Percentiles rank a stretch among this genome's conserved stretches.
Conservation (phyloP, 2,329 filamentous ascomycete species). For the Sporothrix sp. region DNA sequence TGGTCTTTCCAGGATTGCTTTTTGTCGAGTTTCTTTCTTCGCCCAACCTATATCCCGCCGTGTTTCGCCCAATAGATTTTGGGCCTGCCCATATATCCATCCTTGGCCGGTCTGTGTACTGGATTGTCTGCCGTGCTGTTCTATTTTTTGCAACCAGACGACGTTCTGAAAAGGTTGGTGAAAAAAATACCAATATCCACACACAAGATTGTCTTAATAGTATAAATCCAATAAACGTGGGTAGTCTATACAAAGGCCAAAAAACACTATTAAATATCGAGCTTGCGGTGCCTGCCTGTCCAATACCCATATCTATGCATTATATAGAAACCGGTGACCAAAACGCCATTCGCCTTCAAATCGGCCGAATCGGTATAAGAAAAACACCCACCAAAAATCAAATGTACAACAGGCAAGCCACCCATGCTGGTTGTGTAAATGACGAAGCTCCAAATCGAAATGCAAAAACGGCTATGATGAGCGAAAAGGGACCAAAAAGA, state of each 20-base stretch:
- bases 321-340: background rate
- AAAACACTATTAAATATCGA: conserved; percentile 9
- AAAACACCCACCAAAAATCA: background rate
- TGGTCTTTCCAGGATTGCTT: background rate
- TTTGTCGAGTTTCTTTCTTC: background rate
- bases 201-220: too few relatives aligned
- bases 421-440: conserved; percentile 10
- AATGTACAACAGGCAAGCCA: conserved; percentile 1
- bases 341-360: conserved; percentile 6
- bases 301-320: conserved; percentile 7
- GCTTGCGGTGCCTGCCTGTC: conserved; percentile 6
- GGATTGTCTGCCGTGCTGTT: background rate
- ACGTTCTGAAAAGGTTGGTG: too few relatives aligned
- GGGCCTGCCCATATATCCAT: too few relatives aligned
- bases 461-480: background rate
- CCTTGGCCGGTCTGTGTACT: too few relatives aligned
- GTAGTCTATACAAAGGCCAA: background rate
- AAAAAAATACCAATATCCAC: too few relatives aligned
- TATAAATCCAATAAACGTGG: conserved; percentile 5
- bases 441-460: background rate
- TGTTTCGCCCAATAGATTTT: background rate
- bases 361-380: background rate
- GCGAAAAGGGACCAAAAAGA: background rate
- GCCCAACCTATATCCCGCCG: background rate
- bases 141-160: too few relatives aligned